These are phyloP conservation scores for Penicillium crustosum DNA, from an alignment of 2,329 filamentous ascomycete species.

Conservation along the genomic window DNA sequence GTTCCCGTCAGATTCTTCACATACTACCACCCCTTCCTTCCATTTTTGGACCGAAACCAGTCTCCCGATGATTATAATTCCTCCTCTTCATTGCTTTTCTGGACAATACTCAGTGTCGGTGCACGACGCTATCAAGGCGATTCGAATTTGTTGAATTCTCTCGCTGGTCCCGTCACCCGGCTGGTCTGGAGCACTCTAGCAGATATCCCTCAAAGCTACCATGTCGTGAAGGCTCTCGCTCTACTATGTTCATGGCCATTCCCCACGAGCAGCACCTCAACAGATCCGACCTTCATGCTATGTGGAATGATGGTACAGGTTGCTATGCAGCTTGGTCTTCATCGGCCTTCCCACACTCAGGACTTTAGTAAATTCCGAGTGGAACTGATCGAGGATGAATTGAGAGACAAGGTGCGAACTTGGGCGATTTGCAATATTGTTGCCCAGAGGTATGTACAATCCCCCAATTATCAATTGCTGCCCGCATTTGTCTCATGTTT, in stretches of 20 bases:
- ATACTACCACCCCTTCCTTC: slow-evolving; percentile 64
- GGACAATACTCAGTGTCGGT: slow-evolving; percentile 64
- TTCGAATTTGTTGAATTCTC: slow-evolving; percentile 53
- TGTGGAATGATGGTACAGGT: slow-evolving; percentile 67
- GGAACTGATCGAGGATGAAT: slow-evolving; percentile 60
- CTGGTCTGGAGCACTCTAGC: slow-evolving; percentile 62
- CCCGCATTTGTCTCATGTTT: slow-evolving; percentile 3
- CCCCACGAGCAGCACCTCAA: slow-evolving; percentile 62
- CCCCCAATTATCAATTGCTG: not conserved
- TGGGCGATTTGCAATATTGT: slow-evolving; percentile 70
- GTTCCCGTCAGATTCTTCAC: slow-evolving; percentile 58
- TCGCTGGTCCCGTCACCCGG: slow-evolving; percentile 55
- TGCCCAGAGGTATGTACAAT: slow-evolving; percentile 56
- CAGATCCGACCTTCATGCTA: slow-evolving; percentile 65
- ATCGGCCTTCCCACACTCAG: slow-evolving; percentile 63
- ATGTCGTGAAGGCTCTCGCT: slow-evolving; percentile 64
- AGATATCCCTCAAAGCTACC: slow-evolving; percentile 63
- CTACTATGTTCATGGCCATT: slow-evolving; percentile 66
- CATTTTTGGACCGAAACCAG: slow-evolving; percentile 58
- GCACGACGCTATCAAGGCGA: slow-evolving; percentile 60
- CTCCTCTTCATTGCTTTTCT: slow-evolving; percentile 64
- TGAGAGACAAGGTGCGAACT: slow-evolving; percentile 63
- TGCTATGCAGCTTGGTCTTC: slow-evolving; percentile 66
- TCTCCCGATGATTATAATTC: slow-evolving; percentile 59
- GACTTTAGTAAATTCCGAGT: slow-evolving; percentile 53